These are phyloP conservation scores for Chaetomium sp. DNA, from an alignment of 2,329 filamentous ascomycete species.

Conservation along the genomic window DNA sequence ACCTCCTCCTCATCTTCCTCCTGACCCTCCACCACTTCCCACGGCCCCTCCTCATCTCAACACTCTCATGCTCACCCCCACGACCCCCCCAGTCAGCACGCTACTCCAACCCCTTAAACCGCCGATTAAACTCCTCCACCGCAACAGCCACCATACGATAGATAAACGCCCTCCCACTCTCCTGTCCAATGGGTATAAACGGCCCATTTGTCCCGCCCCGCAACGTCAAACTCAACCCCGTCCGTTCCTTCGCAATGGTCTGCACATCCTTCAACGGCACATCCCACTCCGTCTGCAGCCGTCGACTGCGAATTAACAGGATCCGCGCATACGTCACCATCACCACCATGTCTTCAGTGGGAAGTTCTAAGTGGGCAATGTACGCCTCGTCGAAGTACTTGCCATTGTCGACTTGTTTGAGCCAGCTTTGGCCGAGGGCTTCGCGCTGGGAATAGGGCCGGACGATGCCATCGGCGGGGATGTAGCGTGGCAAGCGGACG, in stretches of 20 bases:
- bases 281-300: constrained; percentile 88
- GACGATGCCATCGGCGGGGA: constrained; percentile 87
- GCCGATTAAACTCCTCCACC: constrained; percentile 60
- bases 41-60: background rate
- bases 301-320: constrained; percentile 81
- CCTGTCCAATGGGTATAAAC: constrained; percentile 89
- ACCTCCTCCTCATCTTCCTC: background rate
- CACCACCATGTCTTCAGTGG: constrained; percentile 78
- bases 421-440: constrained; percentile 94
- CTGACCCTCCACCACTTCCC: background rate
- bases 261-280: constrained; percentile 92
- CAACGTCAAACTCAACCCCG: constrained; percentile 80
- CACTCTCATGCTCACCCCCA: background rate
- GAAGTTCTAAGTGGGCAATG: constrained; percentile 90
- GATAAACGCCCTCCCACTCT: constrained; percentile 60
- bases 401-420: constrained; percentile 95
- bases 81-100: background rate
- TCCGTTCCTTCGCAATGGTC: constrained; percentile 94
- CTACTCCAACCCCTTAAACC: constrained; percentile 42
- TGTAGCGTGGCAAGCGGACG: constrained; percentile 86
- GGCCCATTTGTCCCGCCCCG: constrained; percentile 90
- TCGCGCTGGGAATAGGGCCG: constrained; percentile 91
- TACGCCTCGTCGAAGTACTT: constrained; percentile 98
- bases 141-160: constrained; percentile 61
- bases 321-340: constrained; percentile 86